A percentile compares a stretch with the other conserved stretches of the same genome.
Conservation (phyloP, 2,329 filamentous ascomycete genomes). For the Diaporthe citrichinensis region DNA sequence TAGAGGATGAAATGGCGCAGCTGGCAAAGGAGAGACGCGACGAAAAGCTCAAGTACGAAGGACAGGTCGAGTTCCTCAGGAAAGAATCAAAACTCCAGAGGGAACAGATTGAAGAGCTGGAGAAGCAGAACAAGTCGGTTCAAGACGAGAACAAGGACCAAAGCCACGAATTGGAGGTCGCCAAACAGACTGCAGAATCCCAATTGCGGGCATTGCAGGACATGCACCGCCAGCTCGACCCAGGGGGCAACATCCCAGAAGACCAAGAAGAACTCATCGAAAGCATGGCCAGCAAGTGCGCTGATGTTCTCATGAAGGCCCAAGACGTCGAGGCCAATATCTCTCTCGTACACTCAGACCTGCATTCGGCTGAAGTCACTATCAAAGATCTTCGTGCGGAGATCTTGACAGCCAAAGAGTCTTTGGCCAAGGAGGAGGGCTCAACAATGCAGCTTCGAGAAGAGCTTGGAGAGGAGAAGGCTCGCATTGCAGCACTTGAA, state of each 20-base stretch:
- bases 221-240: constrained; percentile 71
- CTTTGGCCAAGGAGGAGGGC: constrained; percentile 66
- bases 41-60: constrained; percentile 70
- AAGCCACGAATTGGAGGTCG: constrained; percentile 63
- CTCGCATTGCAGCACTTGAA: constrained; percentile 68
- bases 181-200: constrained; percentile 66
- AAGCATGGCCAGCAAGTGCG: constrained; percentile 69
- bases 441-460: constrained; percentile 68
- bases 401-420: constrained; percentile 67
- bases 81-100: constrained; percentile 72
- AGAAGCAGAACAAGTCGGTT: constrained; percentile 68
- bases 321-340: constrained; percentile 72
- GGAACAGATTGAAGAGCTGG: constrained; percentile 71
- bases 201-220: constrained; percentile 70
- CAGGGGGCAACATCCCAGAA: constrained; percentile 65
- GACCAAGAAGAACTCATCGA: constrained; percentile 73
- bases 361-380: constrained; percentile 70
- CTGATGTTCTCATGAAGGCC: constrained; percentile 72
- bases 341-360: constrained; percentile 73
- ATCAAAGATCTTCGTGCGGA: constrained; percentile 71
- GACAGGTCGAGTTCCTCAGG: constrained; percentile 73
- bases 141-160: constrained; percentile 68
- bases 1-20: constrained; percentile 80
- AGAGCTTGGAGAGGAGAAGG: constrained; percentile 65
- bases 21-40: constrained; percentile 70